Percentiles rank a stretch among this genome's conserved stretches.
These are phyloP conservation scores for Rutidosis leptorrhynchoides DNA, from an alignment of 129 eudicot genomes.

Conservation along the genomic window DNA sequence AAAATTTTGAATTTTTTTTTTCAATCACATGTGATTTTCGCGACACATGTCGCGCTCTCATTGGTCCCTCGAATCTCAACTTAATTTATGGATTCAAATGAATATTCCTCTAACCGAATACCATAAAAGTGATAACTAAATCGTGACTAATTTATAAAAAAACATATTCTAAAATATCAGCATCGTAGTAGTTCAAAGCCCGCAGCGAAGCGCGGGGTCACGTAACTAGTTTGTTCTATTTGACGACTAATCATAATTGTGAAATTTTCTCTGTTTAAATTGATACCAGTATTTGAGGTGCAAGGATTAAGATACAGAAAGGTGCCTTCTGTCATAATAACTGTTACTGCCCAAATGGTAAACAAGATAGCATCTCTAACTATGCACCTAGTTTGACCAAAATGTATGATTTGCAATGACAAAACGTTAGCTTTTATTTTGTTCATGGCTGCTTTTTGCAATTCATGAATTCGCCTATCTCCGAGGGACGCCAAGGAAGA, in stretches of 20 bases:
- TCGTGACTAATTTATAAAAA: no score
- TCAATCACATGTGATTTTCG: no score
- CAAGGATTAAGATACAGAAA: constrained; percentile 53
- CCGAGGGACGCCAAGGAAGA: constrained; percentile 92
- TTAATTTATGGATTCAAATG: no score
- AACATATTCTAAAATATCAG: no score
- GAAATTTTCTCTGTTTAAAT: background rate
- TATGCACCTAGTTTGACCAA: background rate
- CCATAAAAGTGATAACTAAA: no score
- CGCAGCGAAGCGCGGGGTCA: no score
- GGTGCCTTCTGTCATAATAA: constrained; percentile 53
- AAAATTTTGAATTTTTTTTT: no score
- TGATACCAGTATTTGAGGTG: constrained; percentile 46
- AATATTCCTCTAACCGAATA: no score
- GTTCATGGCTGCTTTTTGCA: background rate
- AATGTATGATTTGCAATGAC: background rate
- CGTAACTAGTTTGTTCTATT: background rate
- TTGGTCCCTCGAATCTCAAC: no score
- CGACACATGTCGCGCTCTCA: no score
- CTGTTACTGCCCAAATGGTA: constrained; percentile 92
- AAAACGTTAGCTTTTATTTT: background rate
- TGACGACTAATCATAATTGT: no score
- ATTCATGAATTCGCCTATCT: constrained; percentile 58
- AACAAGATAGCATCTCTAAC: constrained; percentile 15
- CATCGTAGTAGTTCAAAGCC: no score